Conservation (phyloP, 306 rosid species). For the Fragaria vesca region DNA sequence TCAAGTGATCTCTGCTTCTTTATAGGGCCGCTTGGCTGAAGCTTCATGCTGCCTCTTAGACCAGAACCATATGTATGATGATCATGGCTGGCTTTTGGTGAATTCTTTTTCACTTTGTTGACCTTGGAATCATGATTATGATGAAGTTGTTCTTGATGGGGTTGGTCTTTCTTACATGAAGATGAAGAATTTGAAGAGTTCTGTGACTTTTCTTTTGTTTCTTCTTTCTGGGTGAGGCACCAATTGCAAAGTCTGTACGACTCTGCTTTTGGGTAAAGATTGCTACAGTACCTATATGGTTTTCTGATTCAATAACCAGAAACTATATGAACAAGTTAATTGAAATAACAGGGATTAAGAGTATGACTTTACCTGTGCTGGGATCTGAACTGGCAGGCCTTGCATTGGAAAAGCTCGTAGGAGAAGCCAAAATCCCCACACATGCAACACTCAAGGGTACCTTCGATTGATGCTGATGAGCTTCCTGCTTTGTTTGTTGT, state of each 20-base stretch:
- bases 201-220: slow-evolving; percentile 54
- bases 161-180: slow-evolving; percentile 29
- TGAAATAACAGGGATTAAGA: background rate
- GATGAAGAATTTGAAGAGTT: slow-evolving; percentile 80
- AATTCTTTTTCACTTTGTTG: slow-evolving; percentile 14
- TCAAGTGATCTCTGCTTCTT: slow-evolving; percentile 60
- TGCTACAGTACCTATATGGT: slow-evolving; percentile 79
- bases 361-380: slow-evolving; percentile 67
- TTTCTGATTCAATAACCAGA: background rate
- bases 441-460: slow-evolving; percentile 81
- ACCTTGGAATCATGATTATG: slow-evolving; percentile 11
- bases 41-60: slow-evolving; percentile 25
- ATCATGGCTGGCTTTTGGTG: background rate
- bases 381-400: slow-evolving; percentile 88
- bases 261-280: slow-evolving; percentile 65
- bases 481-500: slow-evolving; percentile 37
- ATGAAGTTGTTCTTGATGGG: background rate
- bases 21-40: slow-evolving; percentile 47
- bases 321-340: background rate
- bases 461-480: slow-evolving; percentile 6
- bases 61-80: background rate
- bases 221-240: slow-evolving; percentile 70
- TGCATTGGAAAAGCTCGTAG: slow-evolving; percentile 76
- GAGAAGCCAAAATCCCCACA: slow-evolving; percentile 95
- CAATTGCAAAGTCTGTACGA: slow-evolving; percentile 68